Percentiles rank a stretch among this genome's conserved stretches.
These are phyloP conservation scores for Boletus coccyginus DNA, from an alignment of 768 basidiomycete genomes.

Conservation along the genomic window DNA sequence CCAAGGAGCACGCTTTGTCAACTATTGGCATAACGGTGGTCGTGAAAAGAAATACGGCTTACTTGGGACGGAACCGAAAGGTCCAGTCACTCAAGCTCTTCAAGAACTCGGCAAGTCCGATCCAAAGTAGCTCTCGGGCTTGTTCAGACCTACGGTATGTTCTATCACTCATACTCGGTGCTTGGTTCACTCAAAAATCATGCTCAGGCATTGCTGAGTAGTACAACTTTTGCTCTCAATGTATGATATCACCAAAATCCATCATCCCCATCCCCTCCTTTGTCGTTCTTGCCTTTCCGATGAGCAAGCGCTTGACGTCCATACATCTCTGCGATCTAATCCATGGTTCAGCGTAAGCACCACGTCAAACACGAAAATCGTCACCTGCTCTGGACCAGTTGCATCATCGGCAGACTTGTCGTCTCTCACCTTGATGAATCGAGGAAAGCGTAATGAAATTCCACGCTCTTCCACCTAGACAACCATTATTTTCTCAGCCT, in stretches of 20 bases:
- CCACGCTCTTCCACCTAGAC: conserved; percentile 80
- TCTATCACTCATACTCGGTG: not conserved
- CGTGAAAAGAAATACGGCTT: conserved; percentile 65
- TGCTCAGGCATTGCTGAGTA: conserved; percentile 12
- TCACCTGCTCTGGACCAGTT: conserved; percentile 88
- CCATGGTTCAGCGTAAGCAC: not conserved
- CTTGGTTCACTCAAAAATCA: not conserved
- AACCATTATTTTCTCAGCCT: not conserved
- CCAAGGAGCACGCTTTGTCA: conserved; percentile 81
- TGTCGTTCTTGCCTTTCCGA: conserved; percentile 62
- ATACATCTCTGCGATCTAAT: conserved; percentile 91
- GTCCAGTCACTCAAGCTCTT: conserved; percentile 49
- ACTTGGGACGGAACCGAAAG: conserved; percentile 31
- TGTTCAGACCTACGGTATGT: not conserved
- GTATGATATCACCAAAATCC: conserved; percentile 64
- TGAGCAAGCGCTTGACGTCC: conserved; percentile 82
- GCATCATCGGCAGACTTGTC: conserved; percentile 93
- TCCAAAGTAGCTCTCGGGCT: conserved; percentile 14
- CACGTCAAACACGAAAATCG: conserved; percentile 10
- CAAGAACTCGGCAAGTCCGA: conserved; percentile 37
- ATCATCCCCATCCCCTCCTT: conserved; percentile 65
- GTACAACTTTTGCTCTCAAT: conserved; percentile 12
- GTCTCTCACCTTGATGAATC: conserved; percentile 89
- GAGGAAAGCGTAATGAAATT: conserved; percentile 93
- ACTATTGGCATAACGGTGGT: conserved; percentile 91